Base-by-base conservation (phyloP, 495 filamentous ascomycete species). In the Tuber brumale region DNA sequence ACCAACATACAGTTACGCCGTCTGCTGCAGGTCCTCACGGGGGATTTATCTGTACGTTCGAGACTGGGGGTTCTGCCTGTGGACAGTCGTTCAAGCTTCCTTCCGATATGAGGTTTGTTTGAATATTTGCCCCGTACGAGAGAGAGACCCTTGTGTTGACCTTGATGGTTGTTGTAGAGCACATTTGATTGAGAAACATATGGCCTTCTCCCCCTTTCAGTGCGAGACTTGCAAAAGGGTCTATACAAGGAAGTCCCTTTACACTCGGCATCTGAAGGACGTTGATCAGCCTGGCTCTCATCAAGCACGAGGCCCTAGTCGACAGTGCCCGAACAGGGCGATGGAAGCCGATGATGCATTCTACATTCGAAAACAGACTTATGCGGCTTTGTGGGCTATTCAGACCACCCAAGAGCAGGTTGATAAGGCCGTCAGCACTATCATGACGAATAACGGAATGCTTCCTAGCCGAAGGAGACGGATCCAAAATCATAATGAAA, bases 101-200 rank as follows among this genome's bases (percentile, higher is more conserved):
- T n/a, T 82, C 80, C 48, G 80, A 81, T 44, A 76, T 82, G 2
- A 82, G 80, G 80, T 81, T 76, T 45, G 78, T 80, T 72, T 42
- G 61, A n/a, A 27, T 51, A 31, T 75, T n/a, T 70, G 57, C 19
- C 41, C 31, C 27, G 3, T 31, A 31, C 12, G 27, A 66, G 23
- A 10, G 72, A 74, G 72, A 39, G 37, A 74, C 69, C 35, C 31
- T 42, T 71, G 23, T 31, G 21, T 71, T 71, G 43, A 71, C 43
- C 43, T 39, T n/a, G 70, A 14, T 31, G 39, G n/a, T 12, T 41
- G 70, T n/a, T 69, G 6, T 23, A 82, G 80, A 41, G 75, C 72
- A 21, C 80, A 82, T 72, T 72, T 82, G 16, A 81, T 82, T 66
- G 80, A 82, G 72, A 72, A 73, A 14, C 80, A 82, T 61, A 75